Evolutionary conservation across 495 filamentous ascomycete genomes (phyloP).

Genomic region (Pyrenula aspistea): DNA sequence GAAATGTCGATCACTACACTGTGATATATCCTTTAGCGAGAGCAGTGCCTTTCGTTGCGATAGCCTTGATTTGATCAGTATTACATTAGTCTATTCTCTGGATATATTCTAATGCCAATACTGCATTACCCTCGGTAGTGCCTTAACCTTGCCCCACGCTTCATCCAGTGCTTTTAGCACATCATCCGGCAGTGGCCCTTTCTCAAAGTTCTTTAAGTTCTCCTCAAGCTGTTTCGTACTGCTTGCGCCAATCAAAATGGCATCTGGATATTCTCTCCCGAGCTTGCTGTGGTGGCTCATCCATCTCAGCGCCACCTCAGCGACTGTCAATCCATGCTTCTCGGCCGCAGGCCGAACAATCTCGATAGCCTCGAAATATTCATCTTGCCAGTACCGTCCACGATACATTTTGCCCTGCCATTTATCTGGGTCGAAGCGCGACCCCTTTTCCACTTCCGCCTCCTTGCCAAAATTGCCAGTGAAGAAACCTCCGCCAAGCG

Average conservation of each 20-base stretch:
- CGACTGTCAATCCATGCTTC: constrained; percentile 28
- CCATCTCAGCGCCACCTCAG: constrained; percentile 37
- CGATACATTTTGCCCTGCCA: constrained; percentile 26
- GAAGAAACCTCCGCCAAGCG: constrained; percentile 38
- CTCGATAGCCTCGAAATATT: constrained; percentile 34
- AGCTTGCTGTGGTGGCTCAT: constrained; percentile 29
- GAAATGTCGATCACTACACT: no score
- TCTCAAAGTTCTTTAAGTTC: constrained; percentile 42
- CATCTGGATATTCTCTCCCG: constrained; percentile 28
- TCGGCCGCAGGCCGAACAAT: constrained; percentile 27
- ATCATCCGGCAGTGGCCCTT: constrained; percentile 42
- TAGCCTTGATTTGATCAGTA: no score
- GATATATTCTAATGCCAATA: neutral
- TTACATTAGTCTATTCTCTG: no score
- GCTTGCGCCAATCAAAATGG: constrained; percentile 43
- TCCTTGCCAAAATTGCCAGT: constrained; percentile 15
- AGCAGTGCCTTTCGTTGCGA: no score
- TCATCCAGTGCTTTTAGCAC: constrained; percentile 40
- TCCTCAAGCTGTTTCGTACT: constrained; percentile 35
- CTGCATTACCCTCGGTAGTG: neutral
- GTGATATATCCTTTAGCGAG: no score
- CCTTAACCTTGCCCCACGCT: constrained; percentile 31
- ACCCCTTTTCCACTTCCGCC: constrained; percentile 23
- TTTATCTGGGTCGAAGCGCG: constrained; percentile 27
- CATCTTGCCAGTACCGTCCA: constrained; percentile 31